Evolutionary conservation across 768 basidiomycete genomes (phyloP), one percentile per base, ranked within the genome.

Genomic region (Collybia nuda): DNA sequence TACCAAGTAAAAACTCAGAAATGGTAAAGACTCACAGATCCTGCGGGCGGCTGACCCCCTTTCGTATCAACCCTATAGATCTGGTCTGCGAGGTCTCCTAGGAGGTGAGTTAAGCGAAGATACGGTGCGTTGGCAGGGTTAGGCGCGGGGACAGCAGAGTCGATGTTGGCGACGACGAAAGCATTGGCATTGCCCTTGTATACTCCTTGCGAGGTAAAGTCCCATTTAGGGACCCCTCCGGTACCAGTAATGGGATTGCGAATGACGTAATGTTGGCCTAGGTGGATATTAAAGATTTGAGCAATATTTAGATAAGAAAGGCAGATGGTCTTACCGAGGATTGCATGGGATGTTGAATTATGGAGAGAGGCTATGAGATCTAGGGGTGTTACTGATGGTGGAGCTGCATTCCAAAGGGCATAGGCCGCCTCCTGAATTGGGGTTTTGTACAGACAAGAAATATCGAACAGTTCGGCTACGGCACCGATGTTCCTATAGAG

Each of bases 221-320:
- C 85, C 75, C 82, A 81, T 55, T 77, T 72, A 1, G 85, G 81
- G 48, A 68, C 66, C 22, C 68, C 29, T 14, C 75, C 77, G 2
- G 62, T 61, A 5, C 73, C 75, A 6, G 71, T 64, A 47, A 67
- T 52, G 5, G 76, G 67, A 61, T 78, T 78, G 1, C 68, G 61
- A 32, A 81, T 68, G 62, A 84, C 87, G 70, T 77, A 85, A 56
- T 87, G 83, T 51, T 80, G 72, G 11, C 77, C 77, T 58, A 56
- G 26, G 48, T 37, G 24, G 23, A 6, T 14, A 32, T 11, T 28
- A 32, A 14, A 32, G 3, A 26, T 26, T 32, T 32, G 32, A 32
- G 32, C 14, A 32, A 14, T 32, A 32, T 3, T 32, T 11, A 5
- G 8, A 1, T 18, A 19, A 15, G 19, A 7, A 23, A 32, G 9